These are phyloP conservation scores for Fusarium armeniacum DNA, from an alignment of 2,329 filamentous ascomycete genomes.

Conservation along the genomic window DNA sequence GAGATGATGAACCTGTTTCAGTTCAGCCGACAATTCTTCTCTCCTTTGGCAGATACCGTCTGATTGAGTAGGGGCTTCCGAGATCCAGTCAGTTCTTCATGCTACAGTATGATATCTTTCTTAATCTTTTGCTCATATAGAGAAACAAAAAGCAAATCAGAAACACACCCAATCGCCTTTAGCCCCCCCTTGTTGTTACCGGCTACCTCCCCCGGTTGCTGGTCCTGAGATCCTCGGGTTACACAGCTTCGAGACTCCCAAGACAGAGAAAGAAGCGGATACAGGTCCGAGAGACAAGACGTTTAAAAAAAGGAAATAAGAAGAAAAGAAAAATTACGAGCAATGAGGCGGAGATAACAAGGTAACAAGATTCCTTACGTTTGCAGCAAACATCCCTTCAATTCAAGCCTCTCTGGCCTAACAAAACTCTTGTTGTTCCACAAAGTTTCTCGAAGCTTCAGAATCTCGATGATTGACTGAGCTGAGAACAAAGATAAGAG, in stretches of 20 bases:
- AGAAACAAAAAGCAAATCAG: background rate
- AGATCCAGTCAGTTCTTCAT: slow-evolving; percentile 6
- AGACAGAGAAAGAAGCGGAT: slow-evolving; percentile 23
- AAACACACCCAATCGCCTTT: slow-evolving; percentile 32
- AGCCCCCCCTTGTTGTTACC: slow-evolving; percentile 6
- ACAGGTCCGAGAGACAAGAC: slow-evolving; percentile 35
- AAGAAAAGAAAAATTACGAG: slow-evolving; percentile 1
- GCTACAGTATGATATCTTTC: slow-evolving; percentile 6
- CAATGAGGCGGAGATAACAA: slow-evolving; percentile 8
- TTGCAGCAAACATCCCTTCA: slow-evolving; percentile 1
- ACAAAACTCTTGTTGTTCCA: slow-evolving; percentile 9
- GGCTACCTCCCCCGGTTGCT: slow-evolving; percentile 39
- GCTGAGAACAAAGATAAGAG: slow-evolving; percentile 19
- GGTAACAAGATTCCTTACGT: background rate
- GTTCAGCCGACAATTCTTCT: slow-evolving; percentile 4
- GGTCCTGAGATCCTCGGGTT: slow-evolving; percentile 19
- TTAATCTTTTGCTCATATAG: background rate
- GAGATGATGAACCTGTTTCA: slow-evolving; percentile 32
- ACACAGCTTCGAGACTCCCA: slow-evolving; percentile 23
- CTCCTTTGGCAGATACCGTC: slow-evolving; percentile 2
- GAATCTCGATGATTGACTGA: slow-evolving; percentile 9
- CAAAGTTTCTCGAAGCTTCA: slow-evolving; percentile 36
- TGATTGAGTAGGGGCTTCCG: slow-evolving; percentile 19
- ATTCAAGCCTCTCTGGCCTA: slow-evolving; percentile 4
- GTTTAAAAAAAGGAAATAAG: slow-evolving; percentile 17